These are phyloP conservation scores for Pleurotus tuoliensis DNA, from an alignment of 768 basidiomycete genomes.

Conservation along the genomic window DNA sequence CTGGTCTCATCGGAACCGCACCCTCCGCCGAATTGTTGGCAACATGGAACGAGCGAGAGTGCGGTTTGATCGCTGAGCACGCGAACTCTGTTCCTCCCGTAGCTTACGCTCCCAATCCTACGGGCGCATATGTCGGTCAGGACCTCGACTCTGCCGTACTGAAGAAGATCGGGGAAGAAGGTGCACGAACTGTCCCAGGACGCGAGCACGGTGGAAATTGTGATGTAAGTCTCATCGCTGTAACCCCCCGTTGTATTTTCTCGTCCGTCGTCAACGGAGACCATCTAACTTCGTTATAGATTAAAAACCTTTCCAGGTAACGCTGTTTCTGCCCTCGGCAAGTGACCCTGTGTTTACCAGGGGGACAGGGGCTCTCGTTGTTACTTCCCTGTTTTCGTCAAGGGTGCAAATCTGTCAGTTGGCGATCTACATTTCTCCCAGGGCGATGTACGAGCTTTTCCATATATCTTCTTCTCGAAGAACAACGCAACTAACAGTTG, in stretches of 20 bases:
- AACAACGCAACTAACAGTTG: not conserved
- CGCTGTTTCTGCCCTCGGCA: not conserved
- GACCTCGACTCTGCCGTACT: constrained; percentile 43
- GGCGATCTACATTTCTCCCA: constrained; percentile 81
- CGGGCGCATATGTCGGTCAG: constrained; percentile 68
- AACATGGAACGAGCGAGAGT: constrained; percentile 74
- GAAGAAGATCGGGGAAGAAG: constrained; percentile 57
- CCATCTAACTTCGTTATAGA: too few species aligned
- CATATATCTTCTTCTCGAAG: not conserved
- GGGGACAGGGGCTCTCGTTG: constrained; percentile 57
- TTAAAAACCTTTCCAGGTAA: constrained; percentile 70
- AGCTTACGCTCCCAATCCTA: constrained; percentile 57
- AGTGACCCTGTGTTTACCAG: not conserved
- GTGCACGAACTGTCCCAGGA: constrained; percentile 71
- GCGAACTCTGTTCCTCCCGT: constrained; percentile 54
- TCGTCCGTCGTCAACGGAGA: too few species aligned
- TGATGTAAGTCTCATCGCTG: constrained; percentile 41
- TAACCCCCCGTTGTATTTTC: not conserved
- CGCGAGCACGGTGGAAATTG: constrained; percentile 81
- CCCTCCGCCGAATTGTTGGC: constrained; percentile 70
- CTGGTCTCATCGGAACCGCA: constrained; percentile 73
- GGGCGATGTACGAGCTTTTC: constrained; percentile 47
- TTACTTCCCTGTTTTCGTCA: constrained; percentile 75
- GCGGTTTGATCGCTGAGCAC: constrained; percentile 54
- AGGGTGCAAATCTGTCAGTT: constrained; percentile 66